phyloP scores from a whole-genome alignment of 768 basidiomycete species.

The Lactarius psammicola region DNA sequence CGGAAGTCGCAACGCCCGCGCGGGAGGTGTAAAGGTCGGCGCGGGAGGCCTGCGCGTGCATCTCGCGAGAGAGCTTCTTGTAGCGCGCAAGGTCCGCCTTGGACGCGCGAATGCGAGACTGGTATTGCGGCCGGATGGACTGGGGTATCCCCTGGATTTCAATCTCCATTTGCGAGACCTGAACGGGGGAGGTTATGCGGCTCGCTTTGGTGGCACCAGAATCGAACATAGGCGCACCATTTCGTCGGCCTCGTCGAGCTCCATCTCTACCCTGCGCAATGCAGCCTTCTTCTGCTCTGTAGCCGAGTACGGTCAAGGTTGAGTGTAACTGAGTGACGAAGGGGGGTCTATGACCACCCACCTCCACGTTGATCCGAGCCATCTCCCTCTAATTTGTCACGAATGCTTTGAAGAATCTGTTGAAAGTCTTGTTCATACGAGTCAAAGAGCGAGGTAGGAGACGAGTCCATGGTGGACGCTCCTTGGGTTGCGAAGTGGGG shows the following conservation, averaged over 20 bases:
- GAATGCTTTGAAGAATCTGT: slow-evolving; percentile 73
- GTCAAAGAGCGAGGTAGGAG: slow-evolving; percentile 83
- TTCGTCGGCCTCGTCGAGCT: slow-evolving; percentile 97
- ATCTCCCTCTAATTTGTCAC: slow-evolving; percentile 72
- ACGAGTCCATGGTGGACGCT: slow-evolving; percentile 64
- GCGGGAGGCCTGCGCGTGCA: slow-evolving; percentile 67
- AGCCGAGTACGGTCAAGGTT: background rate
- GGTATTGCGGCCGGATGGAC: slow-evolving; percentile 75
- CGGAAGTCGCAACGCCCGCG: slow-evolving; percentile 56
- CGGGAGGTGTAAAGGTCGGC: slow-evolving; percentile 61
- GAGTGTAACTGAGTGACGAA: background rate
- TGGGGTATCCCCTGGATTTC: slow-evolving; percentile 94
- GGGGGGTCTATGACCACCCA: slow-evolving; percentile 36
- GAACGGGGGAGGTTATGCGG: slow-evolving; percentile 10
- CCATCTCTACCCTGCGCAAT: slow-evolving; percentile 85
- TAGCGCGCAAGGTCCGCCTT: slow-evolving; percentile 72
- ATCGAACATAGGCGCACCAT: slow-evolving; percentile 55
- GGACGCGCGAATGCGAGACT: slow-evolving; percentile 66
- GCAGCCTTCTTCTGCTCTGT: slow-evolving; percentile 80
- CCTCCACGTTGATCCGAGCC: slow-evolving; percentile 67
- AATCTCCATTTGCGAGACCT: slow-evolving; percentile 99
- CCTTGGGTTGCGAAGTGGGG: background rate
- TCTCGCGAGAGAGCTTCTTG: slow-evolving; percentile 80
- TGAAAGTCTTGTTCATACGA: slow-evolving; percentile 92
- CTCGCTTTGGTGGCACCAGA: background rate